These are phyloP conservation scores for Solidago caesia DNA, from an alignment of 129 eudicot species.

Conservation along the genomic window DNA sequence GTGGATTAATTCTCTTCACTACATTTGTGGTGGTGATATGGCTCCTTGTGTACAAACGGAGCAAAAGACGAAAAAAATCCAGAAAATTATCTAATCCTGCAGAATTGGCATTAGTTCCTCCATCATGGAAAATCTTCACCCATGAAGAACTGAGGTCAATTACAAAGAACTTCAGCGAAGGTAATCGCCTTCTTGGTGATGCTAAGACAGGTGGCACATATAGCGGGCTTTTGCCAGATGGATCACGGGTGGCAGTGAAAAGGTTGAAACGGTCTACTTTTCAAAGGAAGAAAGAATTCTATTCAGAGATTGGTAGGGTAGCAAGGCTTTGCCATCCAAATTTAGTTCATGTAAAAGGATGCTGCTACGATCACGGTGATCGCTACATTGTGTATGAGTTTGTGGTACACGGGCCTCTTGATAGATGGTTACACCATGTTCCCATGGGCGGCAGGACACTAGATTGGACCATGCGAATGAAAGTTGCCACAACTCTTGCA, in stretches of 20 bases:
- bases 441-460: slow-evolving; percentile 86
- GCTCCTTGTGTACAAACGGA: slow-evolving; percentile 71
- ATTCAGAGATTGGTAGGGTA: slow-evolving; percentile 88
- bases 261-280: slow-evolving; percentile 85
- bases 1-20: slow-evolving; percentile 79
- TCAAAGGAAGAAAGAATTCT: slow-evolving; percentile 93
- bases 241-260: slow-evolving; percentile 85
- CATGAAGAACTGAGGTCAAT: slow-evolving; percentile 80
- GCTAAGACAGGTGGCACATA: slow-evolving; percentile 97
- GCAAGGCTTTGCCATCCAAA: slow-evolving; percentile 89
- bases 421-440: slow-evolving; percentile 89
- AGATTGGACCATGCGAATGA: slow-evolving; percentile 94
- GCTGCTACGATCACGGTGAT: slow-evolving; percentile 96
- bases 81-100: slow-evolving; percentile 67
- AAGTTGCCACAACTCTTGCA: slow-evolving; percentile 88
- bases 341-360: slow-evolving; percentile 86
- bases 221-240: slow-evolving; percentile 79
- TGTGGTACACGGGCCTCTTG: slow-evolving; percentile 75
- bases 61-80: slow-evolving; percentile 70
- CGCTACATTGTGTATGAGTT: slow-evolving; percentile 89
- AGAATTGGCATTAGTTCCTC: slow-evolving; percentile 73
- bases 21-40: slow-evolving; percentile 73
- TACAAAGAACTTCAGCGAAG: slow-evolving; percentile 93
- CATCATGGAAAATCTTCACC: slow-evolving; percentile 84
- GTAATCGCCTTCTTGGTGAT: slow-evolving; percentile 90